Evolutionary conservation across 176 grass and related monocot genomes (phyloP).

Genomic region (Carex kokanica): DNA sequence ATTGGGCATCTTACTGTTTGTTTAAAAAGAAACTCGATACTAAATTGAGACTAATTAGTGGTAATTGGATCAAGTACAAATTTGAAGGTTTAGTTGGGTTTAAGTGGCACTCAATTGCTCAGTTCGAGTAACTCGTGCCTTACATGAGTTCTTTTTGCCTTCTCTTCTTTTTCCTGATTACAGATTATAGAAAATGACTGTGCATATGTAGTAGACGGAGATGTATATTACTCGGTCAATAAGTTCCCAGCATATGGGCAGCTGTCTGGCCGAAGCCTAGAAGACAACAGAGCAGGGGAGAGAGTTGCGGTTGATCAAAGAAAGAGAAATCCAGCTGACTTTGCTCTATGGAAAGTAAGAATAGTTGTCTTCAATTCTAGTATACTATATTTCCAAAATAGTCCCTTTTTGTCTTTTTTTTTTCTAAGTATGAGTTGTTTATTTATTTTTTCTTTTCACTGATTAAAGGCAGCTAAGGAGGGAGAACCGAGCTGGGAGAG

Average conservation of each 20-base stretch:
- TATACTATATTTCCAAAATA: background rate
- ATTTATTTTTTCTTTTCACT: background rate
- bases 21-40: background rate
- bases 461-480: constrained; percentile 73
- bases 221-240: constrained; percentile 92
- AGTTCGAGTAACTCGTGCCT: background rate
- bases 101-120: background rate
- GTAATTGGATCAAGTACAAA: background rate
- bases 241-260: constrained; percentile 75
- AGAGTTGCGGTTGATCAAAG: constrained; percentile 86
- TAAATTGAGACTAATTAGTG: background rate
- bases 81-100: background rate
- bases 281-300: constrained; percentile 96
- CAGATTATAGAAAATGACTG: constrained; percentile 82
- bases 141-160: constrained; percentile 32
- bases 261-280: constrained; percentile 85
- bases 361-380: background rate
- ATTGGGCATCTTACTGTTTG: background rate
- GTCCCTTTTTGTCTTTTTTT: background rate
- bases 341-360: constrained; percentile 96
- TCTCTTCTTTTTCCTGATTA: constrained; percentile 26
- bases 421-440: background rate
- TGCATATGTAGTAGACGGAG: constrained; percentile 71
- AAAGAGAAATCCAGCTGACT: constrained; percentile 94
- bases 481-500: constrained; percentile 92